These are phyloP conservation scores for Ophidiomyces ophidiicola DNA, from an alignment of 2,329 filamentous ascomycete species.

Conservation along the genomic window DNA sequence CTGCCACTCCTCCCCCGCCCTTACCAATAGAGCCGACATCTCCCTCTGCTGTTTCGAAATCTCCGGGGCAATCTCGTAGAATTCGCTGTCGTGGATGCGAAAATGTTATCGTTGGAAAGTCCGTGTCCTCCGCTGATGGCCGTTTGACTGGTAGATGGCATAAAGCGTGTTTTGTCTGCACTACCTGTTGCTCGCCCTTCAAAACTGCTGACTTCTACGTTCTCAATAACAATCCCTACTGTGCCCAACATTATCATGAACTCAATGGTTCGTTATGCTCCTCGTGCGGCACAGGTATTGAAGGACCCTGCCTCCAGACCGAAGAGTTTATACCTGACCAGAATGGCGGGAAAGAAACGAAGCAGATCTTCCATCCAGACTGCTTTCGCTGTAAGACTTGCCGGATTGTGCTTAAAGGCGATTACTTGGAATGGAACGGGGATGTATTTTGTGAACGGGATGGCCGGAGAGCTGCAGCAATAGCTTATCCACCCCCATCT, in stretches of 20 bases:
- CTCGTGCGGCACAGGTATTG: slow-evolving; percentile 71
- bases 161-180: slow-evolving; percentile 87
- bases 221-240: slow-evolving; percentile 73
- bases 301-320: slow-evolving; percentile 86
- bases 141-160: slow-evolving; percentile 87
- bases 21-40: slow-evolving; percentile 10
- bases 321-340: slow-evolving; percentile 29
- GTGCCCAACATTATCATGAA: slow-evolving; percentile 82
- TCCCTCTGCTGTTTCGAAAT: slow-evolving; percentile 2
- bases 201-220: slow-evolving; percentile 87
- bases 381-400: slow-evolving; percentile 77
- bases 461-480: slow-evolving; percentile 49
- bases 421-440: slow-evolving; percentile 82
- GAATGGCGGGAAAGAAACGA: slow-evolving; percentile 5
- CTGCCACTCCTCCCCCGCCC: slow-evolving; percentile 4
- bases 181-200: slow-evolving; percentile 69
- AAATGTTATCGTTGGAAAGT: slow-evolving; percentile 71
- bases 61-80: slow-evolving; percentile 9
- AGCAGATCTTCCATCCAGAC: slow-evolving; percentile 66
- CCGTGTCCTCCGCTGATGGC: slow-evolving; percentile 84
- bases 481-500: slow-evolving; percentile 22
- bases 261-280: slow-evolving; percentile 78
- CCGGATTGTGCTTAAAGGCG: slow-evolving; percentile 58
- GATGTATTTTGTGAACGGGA: slow-evolving; percentile 77
- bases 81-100: slow-evolving; percentile 72